These are phyloP conservation scores for Forsythia suspensa DNA, from an alignment of 257 asterid species.

Conservation along the genomic window DNA sequence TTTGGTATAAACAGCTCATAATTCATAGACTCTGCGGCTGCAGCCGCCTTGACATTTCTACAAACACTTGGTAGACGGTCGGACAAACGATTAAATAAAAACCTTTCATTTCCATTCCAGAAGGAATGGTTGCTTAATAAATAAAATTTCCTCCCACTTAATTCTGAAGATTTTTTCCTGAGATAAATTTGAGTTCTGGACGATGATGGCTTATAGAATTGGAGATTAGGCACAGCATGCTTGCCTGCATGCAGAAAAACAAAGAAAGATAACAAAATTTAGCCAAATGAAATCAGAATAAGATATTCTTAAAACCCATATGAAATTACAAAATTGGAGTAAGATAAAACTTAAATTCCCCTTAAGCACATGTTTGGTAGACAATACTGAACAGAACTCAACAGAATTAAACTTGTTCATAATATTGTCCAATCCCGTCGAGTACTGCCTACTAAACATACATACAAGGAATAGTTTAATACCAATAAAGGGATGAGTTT, in stretches of 20 bases:
- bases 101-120: conserved; percentile 29
- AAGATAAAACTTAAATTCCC: not conserved
- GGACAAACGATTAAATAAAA: conserved; percentile 9
- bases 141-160: conserved; percentile 30
- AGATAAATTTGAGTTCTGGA: conserved; percentile 26
- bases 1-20: conserved; percentile 40
- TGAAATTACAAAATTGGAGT: not conserved
- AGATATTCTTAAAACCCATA: not conserved
- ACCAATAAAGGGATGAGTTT: conserved; percentile 24
- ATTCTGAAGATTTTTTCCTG: conserved; percentile 29
- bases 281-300: not conserved
- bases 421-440: not conserved
- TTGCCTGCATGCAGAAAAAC: conserved; percentile 41
- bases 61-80: conserved; percentile 25
- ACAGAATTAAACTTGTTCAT: conserved; percentile 22
- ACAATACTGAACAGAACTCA: too few relatives aligned
- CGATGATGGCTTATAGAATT: conserved; percentile 23
- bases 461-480: not conserved
- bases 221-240: conserved; percentile 21
- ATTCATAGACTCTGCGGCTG: conserved; percentile 51
- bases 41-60: conserved; percentile 48
- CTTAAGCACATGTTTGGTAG: not conserved
- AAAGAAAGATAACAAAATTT: not conserved
- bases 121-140: conserved; percentile 25
- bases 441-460: not conserved